Evolutionary conservation across 192 early-diverging fungal species (phyloP), one percentile per base, ranked within the genome.

Genomic region (Rhizoclosmatium globosum): DNA sequence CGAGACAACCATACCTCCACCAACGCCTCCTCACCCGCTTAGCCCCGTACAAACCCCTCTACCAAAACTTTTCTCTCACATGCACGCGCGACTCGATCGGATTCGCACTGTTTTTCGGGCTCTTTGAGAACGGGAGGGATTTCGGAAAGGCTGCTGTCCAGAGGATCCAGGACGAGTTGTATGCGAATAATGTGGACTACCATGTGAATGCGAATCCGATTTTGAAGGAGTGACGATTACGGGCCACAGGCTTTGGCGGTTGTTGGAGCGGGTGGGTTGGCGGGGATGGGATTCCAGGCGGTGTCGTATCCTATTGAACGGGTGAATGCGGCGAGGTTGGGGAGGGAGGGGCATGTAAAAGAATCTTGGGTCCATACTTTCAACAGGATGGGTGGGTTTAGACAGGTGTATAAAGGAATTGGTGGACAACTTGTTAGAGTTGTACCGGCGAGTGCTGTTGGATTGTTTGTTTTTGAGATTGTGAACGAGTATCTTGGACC

Each of bases 31-130:
- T 53, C 47, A 38, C 31, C 19, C 61, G 43, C 1, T 15, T 57
- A 19, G 21, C 43, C 13, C 60, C 57, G 3, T 39, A 39, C 15
- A 53, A 68, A 45, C 65, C 76, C 7, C 80, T 86, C 47, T 89
- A 85, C 76, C 62, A 71, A 15, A 83, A 83, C 46, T 48, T 85
- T 68, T 61, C 76, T 17, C 64, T 78, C 64, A 60, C 74, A 38
- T 81, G 75, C 44, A 43, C 58, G 3, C 83, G 84, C 69, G 84
- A 87, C 64, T 76, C 74, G 47, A 4, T 76, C 43, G 85, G 85
- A 0, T 89, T 89, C 73, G 77, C 80, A 2, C 44, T 88, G 71
- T 89, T 89, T 66, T 89, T 89, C 76, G 85, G 85, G 21, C 47
- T 88, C 4, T 89, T 88, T 79, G 87, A 89, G 47, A 78, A 68